Base-by-base conservation (phyloP, 768 basidiomycete species). In the Tricholoma terreum region DNA sequence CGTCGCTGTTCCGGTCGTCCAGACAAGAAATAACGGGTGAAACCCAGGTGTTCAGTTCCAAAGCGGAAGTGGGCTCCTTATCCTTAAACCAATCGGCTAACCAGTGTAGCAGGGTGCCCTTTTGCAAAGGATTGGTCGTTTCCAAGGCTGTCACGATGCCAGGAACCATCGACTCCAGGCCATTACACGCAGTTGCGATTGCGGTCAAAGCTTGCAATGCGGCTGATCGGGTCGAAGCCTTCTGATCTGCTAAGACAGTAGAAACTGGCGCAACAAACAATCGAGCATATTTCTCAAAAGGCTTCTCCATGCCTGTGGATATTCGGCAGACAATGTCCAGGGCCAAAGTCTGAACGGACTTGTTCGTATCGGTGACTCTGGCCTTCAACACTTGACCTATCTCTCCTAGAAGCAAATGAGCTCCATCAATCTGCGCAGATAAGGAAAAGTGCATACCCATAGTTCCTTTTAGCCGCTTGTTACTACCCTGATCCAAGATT, bases 231-330 rank as follows among this genome's bases (percentile, higher is more conserved):
- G 92, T 88, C 17, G 85, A 86, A 7, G 90, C 86, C 71, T 98
- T 98, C 69, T 96, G 93, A 69, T 99, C 97, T 4, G 96, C 82
- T 9, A 98, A 82, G 9, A 93, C 94, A 6, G 87, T 86, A 4
- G 87, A 85, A 19, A 98, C 79, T 0, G 94, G 86, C 0, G 84
- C 71, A 8, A 84, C 82, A 64, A 94, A 89, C 55, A 92, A 77
- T 31, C 89, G 86, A 2, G 83, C 80, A 65, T 96, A 82, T 70
- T 92, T 96, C 65, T 98, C 96, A 67, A 99, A 98, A 2, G 92
- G 84, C 67, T 89, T 93, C 40, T 94, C 94, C 93, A 99, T 98
- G 2, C 94, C 95, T 2, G 80, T 84, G 6, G 97, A 94, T 61
- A 98, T 86, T 31, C 92, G 89, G 34, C 87, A 81, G 53, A 98